These are phyloP conservation scores for Erodium texanum DNA, from an alignment of 441 rosid species.

Conservation along the genomic window DNA sequence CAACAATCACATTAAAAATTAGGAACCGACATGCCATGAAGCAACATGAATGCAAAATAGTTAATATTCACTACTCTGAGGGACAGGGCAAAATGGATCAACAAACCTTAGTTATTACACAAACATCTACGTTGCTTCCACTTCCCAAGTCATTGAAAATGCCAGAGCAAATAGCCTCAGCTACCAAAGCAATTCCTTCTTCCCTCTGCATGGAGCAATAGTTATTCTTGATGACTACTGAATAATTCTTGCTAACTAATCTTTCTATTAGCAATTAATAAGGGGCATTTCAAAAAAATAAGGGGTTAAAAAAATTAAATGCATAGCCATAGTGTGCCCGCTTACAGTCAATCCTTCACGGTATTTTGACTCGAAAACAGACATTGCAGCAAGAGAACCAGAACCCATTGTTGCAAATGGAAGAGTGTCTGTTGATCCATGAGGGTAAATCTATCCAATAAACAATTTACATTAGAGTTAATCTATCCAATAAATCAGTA, in stretches of 20 bases:
- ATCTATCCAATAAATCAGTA: constrained; percentile 12
- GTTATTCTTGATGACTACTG: neutral
- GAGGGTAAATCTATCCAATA: constrained; percentile 23
- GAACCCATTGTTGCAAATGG: constrained; percentile 28
- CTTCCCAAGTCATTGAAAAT: constrained; percentile 72
- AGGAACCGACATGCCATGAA: constrained; percentile 5
- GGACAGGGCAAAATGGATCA: no score
- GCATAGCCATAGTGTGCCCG: neutral
- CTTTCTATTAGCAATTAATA: neutral
- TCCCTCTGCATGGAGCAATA: constrained; percentile 46
- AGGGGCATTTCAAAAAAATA: no score
- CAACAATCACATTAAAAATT: neutral
- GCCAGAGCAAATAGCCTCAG: constrained; percentile 82
- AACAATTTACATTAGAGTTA: constrained; percentile 6
- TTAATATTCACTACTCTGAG: neutral
- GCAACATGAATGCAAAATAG: constrained; percentile 5
- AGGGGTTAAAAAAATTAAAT: neutral
- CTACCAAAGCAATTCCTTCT: constrained; percentile 74
- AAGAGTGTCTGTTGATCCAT: constrained; percentile 25
- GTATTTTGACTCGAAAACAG: constrained; percentile 82
- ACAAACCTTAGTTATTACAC: constrained; percentile 89
- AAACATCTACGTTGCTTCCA: constrained; percentile 97
- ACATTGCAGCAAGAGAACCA: constrained; percentile 36
- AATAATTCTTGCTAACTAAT: neutral
- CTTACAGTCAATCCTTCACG: constrained; percentile 90